Conservation (phyloP, 192 early-diverging fungal genomes). For the Phlyctochytrium bullatum region DNA sequence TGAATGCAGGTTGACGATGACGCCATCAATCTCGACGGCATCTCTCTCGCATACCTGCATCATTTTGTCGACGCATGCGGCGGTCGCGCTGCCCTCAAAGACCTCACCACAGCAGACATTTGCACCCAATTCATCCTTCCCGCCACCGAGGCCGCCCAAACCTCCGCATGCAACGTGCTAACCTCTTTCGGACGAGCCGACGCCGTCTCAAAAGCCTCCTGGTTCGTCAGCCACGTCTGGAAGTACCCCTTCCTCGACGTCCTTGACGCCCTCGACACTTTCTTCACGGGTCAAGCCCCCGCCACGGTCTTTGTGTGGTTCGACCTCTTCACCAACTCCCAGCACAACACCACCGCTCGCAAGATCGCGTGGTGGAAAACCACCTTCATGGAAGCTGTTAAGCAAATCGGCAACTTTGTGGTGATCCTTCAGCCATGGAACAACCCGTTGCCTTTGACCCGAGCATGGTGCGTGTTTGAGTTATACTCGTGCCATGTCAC, state of each 20-base stretch:
- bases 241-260: slow-evolving; percentile 25
- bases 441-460: slow-evolving; percentile 25
- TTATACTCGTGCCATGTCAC: slow-evolving; percentile 18
- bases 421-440: slow-evolving; percentile 31
- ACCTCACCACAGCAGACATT: slow-evolving; percentile 20
- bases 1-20: background rate
- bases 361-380: slow-evolving; percentile 27
- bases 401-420: slow-evolving; percentile 21
- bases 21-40: background rate
- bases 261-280: slow-evolving; percentile 25
- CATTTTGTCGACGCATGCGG: slow-evolving; percentile 7
- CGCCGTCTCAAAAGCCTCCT: background rate
- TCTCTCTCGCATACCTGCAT: background rate
- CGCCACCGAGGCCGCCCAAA: slow-evolving; percentile 8
- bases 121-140: slow-evolving; percentile 8
- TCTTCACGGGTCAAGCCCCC: background rate
- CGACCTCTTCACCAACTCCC: slow-evolving; percentile 33
- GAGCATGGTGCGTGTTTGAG: slow-evolving; percentile 37
- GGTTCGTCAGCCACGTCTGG: slow-evolving; percentile 19
- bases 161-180: background rate
- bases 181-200: background rate
- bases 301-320: slow-evolving; percentile 23
- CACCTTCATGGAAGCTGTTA: slow-evolving; percentile 32
- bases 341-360: slow-evolving; percentile 18
- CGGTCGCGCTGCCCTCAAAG: slow-evolving; percentile 4